A percentile compares a stretch with the other conserved stretches of the same genome.
Conservation (phyloP, 306 rosid species). For the Begonia loranthoides region DNA sequence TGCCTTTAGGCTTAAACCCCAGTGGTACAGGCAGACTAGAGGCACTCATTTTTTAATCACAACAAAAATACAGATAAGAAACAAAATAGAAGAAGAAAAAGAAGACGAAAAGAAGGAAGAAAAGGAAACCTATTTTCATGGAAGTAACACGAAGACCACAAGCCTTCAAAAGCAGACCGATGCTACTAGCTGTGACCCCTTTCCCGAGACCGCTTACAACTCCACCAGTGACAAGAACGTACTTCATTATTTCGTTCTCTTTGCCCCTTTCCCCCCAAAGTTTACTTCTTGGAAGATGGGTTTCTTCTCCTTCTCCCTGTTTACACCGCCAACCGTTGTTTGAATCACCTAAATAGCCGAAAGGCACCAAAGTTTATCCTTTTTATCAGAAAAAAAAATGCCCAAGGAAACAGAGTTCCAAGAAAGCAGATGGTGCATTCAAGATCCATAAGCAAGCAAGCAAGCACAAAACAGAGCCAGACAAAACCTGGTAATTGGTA, state of each 20-base stretch:
- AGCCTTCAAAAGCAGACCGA: slow-evolving; percentile 81
- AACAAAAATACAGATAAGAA: too few species aligned
- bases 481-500: too few species aligned
- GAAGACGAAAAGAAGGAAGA: slow-evolving; percentile 6
- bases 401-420: too few species aligned
- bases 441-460: too few species aligned
- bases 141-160: slow-evolving; percentile 89
- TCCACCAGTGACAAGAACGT: slow-evolving; percentile 84
- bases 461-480: too few species aligned
- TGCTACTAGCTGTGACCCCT: slow-evolving; percentile 92
- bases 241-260: slow-evolving; percentile 42
- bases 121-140: slow-evolving; percentile 68
- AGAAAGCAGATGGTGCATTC: too few species aligned
- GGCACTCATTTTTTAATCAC: too few species aligned
- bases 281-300: too few species aligned
- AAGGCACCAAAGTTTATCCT: not conserved
- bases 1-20: too few species aligned
- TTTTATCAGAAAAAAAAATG: too few species aligned
- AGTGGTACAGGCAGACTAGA: too few species aligned
- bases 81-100: too few species aligned
- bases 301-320: not conserved
- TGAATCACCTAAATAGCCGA: not conserved
- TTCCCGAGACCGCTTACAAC: slow-evolving; percentile 95
- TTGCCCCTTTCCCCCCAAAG: not conserved
- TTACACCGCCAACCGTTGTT: not conserved